Evolutionary conservation across 495 filamentous ascomycete genomes (phyloP).

Genomic region (Aspergillus avenaceus): DNA sequence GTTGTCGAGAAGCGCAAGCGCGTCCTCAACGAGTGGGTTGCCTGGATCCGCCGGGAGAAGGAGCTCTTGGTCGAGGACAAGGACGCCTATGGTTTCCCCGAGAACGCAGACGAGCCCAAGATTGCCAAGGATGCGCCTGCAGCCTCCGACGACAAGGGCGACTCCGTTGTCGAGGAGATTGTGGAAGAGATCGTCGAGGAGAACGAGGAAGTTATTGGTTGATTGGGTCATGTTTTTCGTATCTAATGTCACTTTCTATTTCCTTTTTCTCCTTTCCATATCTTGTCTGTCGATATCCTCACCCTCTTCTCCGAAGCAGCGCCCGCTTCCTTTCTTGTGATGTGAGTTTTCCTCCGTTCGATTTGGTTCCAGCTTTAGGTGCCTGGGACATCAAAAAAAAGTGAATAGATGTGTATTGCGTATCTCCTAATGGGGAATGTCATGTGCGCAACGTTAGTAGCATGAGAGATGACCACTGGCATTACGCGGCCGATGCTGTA

Average conservation of each 20-base stretch:
- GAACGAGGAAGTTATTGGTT: conserved; percentile 72
- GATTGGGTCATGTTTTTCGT: conserved; percentile 32
- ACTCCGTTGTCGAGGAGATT: conserved; percentile 77
- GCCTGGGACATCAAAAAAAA: conserved; percentile 18
- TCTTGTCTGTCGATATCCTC: conserved; percentile 21
- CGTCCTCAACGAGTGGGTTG: conserved; percentile 82
- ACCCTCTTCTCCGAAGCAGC: conserved; percentile 10
- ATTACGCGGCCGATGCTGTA: conserved; percentile 2
- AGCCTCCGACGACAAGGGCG: conserved; percentile 55
- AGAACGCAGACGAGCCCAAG: conserved; percentile 55
- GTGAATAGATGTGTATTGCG: conserved; percentile 29
- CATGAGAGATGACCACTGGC: conserved; percentile 25
- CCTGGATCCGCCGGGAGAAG: conserved; percentile 74
- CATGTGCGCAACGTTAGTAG: conserved; percentile 23
- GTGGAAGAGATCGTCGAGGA: conserved; percentile 95
- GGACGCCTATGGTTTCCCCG: conserved; percentile 59
- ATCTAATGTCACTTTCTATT: conserved; percentile 39
- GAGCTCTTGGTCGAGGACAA: conserved; percentile 71
- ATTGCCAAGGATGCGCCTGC: conserved; percentile 45
- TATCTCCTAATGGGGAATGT: conserved; percentile 13
- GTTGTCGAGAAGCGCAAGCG: conserved; percentile 84
- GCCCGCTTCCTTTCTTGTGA: conserved; percentile 11
- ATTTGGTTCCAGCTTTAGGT: conserved; percentile 14
- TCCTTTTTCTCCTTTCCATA: conserved; percentile 19
- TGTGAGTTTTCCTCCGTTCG: conserved; percentile 16